phyloP scores from a whole-genome alignment of 169 alveolate species.

The Eimeria tenella region DNA sequence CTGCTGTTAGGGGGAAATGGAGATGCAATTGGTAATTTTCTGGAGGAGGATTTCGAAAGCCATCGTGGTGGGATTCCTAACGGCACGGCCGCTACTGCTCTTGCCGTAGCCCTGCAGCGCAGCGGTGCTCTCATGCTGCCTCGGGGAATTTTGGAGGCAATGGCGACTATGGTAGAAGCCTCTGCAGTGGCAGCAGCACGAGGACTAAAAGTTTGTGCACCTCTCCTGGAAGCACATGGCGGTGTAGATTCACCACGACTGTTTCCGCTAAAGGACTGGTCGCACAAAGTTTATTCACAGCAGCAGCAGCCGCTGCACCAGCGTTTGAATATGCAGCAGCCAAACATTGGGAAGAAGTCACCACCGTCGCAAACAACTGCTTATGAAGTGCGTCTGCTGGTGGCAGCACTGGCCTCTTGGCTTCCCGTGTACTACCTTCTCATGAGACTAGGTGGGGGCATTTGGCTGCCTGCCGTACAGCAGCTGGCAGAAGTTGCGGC shows the following conservation, averaged over 20 bases:
- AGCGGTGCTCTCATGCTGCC: conserved; percentile 47
- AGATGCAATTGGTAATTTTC: neutral
- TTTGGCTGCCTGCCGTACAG: conserved; percentile 66
- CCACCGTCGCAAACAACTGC: neutral
- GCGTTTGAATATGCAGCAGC: neutral
- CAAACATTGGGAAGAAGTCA: neutral
- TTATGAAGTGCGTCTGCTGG: conserved; percentile 47
- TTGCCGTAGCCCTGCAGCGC: conserved; percentile 47
- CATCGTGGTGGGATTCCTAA: neutral
- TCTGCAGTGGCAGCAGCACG: conserved; percentile 55
- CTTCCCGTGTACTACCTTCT: conserved; percentile 34
- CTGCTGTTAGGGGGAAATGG: neutral
- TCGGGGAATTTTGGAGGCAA: conserved; percentile 8
- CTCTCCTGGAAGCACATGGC: neutral
- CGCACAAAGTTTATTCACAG: neutral
- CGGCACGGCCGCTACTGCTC: conserved; percentile 38
- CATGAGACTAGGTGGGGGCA: conserved; percentile 39
- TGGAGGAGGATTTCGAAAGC: neutral
- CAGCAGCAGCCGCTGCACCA: conserved; percentile 7
- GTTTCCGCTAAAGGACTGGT: neutral
- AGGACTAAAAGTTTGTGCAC: conserved; percentile 9
- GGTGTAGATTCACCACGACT: conserved; percentile 4
- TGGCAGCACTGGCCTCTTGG: conserved; percentile 46
- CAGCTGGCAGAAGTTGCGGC: conserved; percentile 64
- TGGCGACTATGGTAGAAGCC: conserved; percentile 49